Conservation (phyloP, 306 rosid species). For the Vigna reflexopilosa region DNA sequence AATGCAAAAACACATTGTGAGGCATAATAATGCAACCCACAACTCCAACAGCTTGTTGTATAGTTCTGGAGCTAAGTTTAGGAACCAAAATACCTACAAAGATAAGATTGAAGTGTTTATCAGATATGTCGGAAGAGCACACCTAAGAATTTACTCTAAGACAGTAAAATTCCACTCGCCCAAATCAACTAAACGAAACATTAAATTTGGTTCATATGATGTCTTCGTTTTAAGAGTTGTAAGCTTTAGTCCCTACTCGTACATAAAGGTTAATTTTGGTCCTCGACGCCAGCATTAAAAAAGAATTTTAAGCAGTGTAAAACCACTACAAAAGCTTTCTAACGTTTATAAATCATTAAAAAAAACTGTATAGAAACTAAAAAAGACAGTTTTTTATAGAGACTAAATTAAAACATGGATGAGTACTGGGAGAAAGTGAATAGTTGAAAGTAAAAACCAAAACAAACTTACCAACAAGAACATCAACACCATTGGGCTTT, state of each 20-base stretch:
- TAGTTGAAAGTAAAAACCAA: not conserved
- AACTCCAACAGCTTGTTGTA: conserved; percentile 93
- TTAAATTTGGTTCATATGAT: not conserved
- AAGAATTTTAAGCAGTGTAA: not conserved
- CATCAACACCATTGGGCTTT: conserved; percentile 81
- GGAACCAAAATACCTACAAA: conserved; percentile 86
- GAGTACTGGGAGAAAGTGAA: not conserved
- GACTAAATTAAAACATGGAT: not conserved
- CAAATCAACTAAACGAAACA: conserved; percentile 25
- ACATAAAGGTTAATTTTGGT: not conserved
- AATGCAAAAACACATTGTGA: conserved; percentile 93
- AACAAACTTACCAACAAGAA: conserved; percentile 71
- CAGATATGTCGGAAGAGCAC: conserved; percentile 31
- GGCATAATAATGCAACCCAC: conserved; percentile 99
- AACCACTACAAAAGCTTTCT: not conserved
- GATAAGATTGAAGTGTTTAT: conserved; percentile 13
- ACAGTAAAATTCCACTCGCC: conserved; percentile 3
- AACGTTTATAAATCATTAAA: not conserved
- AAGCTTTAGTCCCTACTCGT: not conserved
- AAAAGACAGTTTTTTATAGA: too few relatives aligned
- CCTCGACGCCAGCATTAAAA: not conserved
- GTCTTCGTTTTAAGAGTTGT: not conserved
- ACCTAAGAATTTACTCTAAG: not conserved
- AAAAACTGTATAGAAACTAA: not conserved
- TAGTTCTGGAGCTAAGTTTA: conserved; percentile 88